phyloP scores from a whole-genome alignment of 352 stramenopile genomes.

The Sclerospora graminicola region DNA sequence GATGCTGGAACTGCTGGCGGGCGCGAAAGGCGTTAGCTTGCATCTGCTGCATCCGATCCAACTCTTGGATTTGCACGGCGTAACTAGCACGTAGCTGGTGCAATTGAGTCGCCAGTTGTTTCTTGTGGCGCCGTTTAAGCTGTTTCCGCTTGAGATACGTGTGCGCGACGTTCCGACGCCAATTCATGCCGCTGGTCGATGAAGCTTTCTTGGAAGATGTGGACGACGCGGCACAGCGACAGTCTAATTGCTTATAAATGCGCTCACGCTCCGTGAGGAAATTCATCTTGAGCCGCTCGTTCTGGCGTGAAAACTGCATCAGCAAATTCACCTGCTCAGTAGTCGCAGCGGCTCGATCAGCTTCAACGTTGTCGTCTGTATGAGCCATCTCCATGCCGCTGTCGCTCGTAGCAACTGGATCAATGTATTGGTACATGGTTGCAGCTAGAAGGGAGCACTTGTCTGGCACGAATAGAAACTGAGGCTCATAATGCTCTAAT shows the following conservation, averaged over 20 bases:
- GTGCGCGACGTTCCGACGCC: constrained; percentile 33
- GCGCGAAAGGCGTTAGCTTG: constrained; percentile 36
- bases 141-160: constrained; percentile 59
- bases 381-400: not conserved
- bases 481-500: constrained; percentile 30
- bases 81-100: constrained; percentile 38
- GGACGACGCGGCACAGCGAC: constrained; percentile 18
- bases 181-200: constrained; percentile 26
- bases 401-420: not conserved
- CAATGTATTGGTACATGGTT: constrained; percentile 32
- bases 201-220: constrained; percentile 22
- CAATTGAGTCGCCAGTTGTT: constrained; percentile 43
- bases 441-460: constrained; percentile 28
- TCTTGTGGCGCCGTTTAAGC: constrained; percentile 62
- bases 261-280: constrained; percentile 34
- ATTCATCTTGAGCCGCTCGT: constrained; percentile 38
- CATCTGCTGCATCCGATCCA: constrained; percentile 37
- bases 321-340: constrained; percentile 31
- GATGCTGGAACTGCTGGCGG: constrained; percentile 30
- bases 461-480: constrained; percentile 29
- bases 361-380: constrained; percentile 4
- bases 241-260: constrained; percentile 38
- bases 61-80: constrained; percentile 26
- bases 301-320: constrained; percentile 39
- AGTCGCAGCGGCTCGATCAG: constrained; percentile 3